phyloP scores from a whole-genome alignment of 2,329 filamentous ascomycete species.

The Lanzia echinophila region DNA sequence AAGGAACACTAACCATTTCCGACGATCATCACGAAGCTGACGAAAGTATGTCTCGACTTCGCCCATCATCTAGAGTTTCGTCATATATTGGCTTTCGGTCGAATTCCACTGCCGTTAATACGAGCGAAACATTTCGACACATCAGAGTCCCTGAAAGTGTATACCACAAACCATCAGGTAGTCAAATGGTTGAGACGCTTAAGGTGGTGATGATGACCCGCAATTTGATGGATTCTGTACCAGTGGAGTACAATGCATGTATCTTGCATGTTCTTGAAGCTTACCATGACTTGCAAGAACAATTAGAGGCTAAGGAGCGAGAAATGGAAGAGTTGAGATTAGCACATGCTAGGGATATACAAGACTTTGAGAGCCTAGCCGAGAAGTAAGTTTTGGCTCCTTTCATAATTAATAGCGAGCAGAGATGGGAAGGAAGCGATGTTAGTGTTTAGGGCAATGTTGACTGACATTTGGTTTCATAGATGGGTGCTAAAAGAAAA shows the following conservation, averaged over 20 bases:
- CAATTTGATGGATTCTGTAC: constrained; percentile 20
- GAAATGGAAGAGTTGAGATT: constrained; percentile 22
- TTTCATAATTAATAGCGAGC: background rate
- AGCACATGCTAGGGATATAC: constrained; percentile 22
- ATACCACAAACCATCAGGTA: constrained; percentile 26
- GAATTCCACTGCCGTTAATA: constrained; percentile 10
- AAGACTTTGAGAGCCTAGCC: constrained; percentile 25
- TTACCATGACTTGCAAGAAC: constrained; percentile 22
- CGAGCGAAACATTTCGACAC: constrained; percentile 13
- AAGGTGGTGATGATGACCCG: constrained; percentile 30
- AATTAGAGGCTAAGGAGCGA: constrained; percentile 18
- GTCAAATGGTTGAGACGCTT: constrained; percentile 29
- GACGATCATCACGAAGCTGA: constrained; percentile 18
- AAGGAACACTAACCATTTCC: constrained; percentile 5
- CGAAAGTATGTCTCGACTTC: constrained; percentile 13
- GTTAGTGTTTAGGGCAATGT: background rate
- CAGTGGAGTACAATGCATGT: constrained; percentile 27
- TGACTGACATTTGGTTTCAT: background rate
- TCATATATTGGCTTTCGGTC: constrained; percentile 22
- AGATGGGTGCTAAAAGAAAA: constrained; percentile 25
- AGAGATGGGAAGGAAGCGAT: background rate
- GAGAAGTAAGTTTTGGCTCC: constrained; percentile 4
- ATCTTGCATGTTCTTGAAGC: constrained; percentile 29
- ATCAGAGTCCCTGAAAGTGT: constrained; percentile 21
- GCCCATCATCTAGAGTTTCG: constrained; percentile 21